A percentile compares a stretch with the other conserved stretches of the same genome.
These are phyloP conservation scores for Hypoxylon sp. DNA, from an alignment of 2,329 filamentous ascomycete species.

Conservation along the genomic window DNA sequence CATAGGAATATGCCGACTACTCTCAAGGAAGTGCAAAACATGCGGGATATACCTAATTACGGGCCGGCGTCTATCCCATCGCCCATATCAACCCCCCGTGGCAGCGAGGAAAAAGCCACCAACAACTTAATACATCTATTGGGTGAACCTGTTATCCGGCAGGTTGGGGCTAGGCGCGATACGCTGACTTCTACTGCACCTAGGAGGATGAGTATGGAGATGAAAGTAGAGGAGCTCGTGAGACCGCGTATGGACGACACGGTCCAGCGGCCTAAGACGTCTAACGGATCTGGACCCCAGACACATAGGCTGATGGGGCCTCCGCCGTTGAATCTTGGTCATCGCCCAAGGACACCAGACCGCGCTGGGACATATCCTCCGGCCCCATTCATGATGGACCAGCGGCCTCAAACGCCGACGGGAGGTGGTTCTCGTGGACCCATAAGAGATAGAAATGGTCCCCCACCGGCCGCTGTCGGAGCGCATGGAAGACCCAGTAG, in stretches of 20 bases:
- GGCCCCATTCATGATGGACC: slow-evolving; percentile 21
- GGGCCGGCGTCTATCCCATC: slow-evolving; percentile 60
- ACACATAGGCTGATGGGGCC: slow-evolving; percentile 26
- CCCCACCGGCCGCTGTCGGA: slow-evolving; percentile 43
- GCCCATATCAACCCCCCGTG: slow-evolving; percentile 60
- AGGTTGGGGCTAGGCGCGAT: slow-evolving; percentile 66
- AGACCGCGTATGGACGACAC: slow-evolving; percentile 11
- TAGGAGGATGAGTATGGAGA: slow-evolving; percentile 64
- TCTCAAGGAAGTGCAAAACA: slow-evolving; percentile 45
- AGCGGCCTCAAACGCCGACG: slow-evolving; percentile 35
- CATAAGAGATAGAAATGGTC: slow-evolving; percentile 33
- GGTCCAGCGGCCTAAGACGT: slow-evolving; percentile 45
- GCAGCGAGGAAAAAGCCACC: slow-evolving; percentile 57
- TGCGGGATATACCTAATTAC: slow-evolving; percentile 38
- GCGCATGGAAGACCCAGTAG: slow-evolving; percentile 34
- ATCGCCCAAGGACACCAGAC: slow-evolving; percentile 36
- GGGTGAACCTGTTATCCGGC: slow-evolving; percentile 62
- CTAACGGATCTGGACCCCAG: slow-evolving; percentile 38
- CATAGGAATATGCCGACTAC: slow-evolving; percentile 48
- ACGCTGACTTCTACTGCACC: slow-evolving; percentile 64
- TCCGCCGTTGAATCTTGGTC: slow-evolving; percentile 36
- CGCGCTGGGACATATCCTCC: slow-evolving; percentile 41
- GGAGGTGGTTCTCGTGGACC: slow-evolving; percentile 21
- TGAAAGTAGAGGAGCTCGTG: slow-evolving; percentile 60
- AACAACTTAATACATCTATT: slow-evolving; percentile 48